Percentiles rank a stretch among this genome's conserved stretches.
Evolutionary conservation across 73 alveolate genomes (phyloP).

Genomic region (Paramecium bursaria): DNA sequence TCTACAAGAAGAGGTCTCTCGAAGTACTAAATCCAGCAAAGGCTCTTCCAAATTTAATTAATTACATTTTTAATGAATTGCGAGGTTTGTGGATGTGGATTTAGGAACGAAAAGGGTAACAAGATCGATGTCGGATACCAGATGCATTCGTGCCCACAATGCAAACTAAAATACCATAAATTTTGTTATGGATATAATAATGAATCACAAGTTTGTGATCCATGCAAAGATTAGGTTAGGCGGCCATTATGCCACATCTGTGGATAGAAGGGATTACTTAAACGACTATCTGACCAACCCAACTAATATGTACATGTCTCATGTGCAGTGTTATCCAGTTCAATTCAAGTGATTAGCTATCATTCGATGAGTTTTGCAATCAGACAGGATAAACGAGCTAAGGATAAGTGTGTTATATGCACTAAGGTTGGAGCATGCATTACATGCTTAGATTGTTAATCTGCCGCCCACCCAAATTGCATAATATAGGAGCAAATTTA

Average conservation of each 20-base stretch:
- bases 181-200: slow-evolving; percentile 53
- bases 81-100: too few relatives aligned
- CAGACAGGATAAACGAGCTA: slow-evolving; percentile 28
- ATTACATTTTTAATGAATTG: too few relatives aligned
- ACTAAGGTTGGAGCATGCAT: slow-evolving; percentile 34
- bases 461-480: slow-evolving; percentile 49
- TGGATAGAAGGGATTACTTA: slow-evolving; percentile 51
- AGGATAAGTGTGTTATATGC: slow-evolving; percentile 37
- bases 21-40: too few relatives aligned
- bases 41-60: too few relatives aligned
- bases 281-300: slow-evolving; percentile 36
- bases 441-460: slow-evolving; percentile 19
- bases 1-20: too few relatives aligned
- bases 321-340: slow-evolving; percentile 20
- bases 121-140: too few relatives aligned
- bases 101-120: too few relatives aligned
- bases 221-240: slow-evolving; percentile 30
- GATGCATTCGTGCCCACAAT: slow-evolving; percentile 24
- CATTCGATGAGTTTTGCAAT: slow-evolving; percentile 43
- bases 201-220: slow-evolving; percentile 19
- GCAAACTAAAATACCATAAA: slow-evolving; percentile 32
- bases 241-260: slow-evolving; percentile 38
- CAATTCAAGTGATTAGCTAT: slow-evolving; percentile 30
- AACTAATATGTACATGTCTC: slow-evolving; percentile 54
- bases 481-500: slow-evolving; percentile 36